Evolutionary conservation across 305 asterid genomes (phyloP).

Genomic region (Fraxinus greggii): DNA sequence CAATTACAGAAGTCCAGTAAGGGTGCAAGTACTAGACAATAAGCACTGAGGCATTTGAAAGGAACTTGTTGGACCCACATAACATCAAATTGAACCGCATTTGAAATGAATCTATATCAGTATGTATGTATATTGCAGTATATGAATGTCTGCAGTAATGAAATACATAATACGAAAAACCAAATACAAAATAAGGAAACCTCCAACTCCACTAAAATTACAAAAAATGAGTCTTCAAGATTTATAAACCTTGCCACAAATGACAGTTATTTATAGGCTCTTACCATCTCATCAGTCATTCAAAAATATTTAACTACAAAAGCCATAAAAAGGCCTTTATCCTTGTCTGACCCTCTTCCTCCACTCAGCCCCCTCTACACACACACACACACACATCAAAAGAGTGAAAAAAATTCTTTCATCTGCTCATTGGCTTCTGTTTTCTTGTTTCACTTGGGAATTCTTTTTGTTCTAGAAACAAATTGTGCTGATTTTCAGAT

Average conservation of each 20-base stretch:
- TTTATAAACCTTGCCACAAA: slow-evolving; percentile 8
- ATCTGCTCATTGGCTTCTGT: not conserved
- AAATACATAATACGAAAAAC: not conserved
- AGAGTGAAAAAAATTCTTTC: not conserved
- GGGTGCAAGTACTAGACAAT: not conserved
- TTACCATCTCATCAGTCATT: not conserved
- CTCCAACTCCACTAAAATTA: slow-evolving; percentile 1
- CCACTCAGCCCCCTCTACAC: not conserved
- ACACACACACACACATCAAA: not conserved
- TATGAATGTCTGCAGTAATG: not conserved
- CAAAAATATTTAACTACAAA: not conserved
- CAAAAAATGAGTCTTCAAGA: not conserved
- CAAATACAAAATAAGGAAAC: slow-evolving; percentile 5
- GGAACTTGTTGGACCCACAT: not conserved
- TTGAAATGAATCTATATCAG: not conserved
- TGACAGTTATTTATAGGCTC: not conserved
- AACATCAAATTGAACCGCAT: not conserved
- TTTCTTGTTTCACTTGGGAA: not conserved
- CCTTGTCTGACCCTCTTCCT: not conserved
- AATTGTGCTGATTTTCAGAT: not conserved
- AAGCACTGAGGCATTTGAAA: not conserved
- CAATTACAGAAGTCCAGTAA: not conserved
- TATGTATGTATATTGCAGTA: not conserved
- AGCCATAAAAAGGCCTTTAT: not conserved
- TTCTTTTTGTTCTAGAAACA: not conserved